These are phyloP conservation scores for Aspergillus sp. DNA, from an alignment of 2,329 filamentous ascomycete genomes.

Conservation along the genomic window DNA sequence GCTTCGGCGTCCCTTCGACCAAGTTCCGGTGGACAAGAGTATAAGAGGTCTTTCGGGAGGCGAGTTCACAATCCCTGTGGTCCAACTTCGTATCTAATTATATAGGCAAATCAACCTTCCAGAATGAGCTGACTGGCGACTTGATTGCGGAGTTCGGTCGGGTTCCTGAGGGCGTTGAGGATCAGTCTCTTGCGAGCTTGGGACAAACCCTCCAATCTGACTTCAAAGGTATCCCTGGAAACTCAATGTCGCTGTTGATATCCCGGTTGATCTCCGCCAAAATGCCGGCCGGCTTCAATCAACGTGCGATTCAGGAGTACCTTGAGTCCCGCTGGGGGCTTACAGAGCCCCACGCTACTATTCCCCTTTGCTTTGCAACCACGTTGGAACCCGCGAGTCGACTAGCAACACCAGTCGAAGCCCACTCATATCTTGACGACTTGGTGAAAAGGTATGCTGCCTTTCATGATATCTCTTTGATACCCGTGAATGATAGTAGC, in stretches of 20 bases:
- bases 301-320: conserved; percentile 25
- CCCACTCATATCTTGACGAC: conserved; percentile 29
- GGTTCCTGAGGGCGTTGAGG: conserved; percentile 47
- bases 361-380: conserved; percentile 30
- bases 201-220: conserved; percentile 33
- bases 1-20: conserved; percentile 23
- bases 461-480: conserved; percentile 20
- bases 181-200: conserved; percentile 41
- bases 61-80: not conserved
- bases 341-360: conserved; percentile 21
- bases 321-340: conserved; percentile 35
- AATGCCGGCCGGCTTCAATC: conserved; percentile 36
- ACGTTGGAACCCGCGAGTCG: conserved; percentile 29
- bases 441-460: conserved; percentile 23
- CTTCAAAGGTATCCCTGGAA: conserved; percentile 39
- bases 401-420: conserved; percentile 21
- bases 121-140: conserved; percentile 53
- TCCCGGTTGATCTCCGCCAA: conserved; percentile 34
- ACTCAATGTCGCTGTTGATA: conserved; percentile 35
- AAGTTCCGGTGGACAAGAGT: conserved; percentile 29
- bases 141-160: conserved; percentile 47
- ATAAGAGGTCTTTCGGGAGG: conserved; percentile 38
- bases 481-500: not conserved
- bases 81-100: conserved; percentile 4
- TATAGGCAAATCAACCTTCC: conserved; percentile 47